Conservation (phyloP, 2,329 filamentous ascomycete genomes). For the Microcyclosporella mali region DNA sequence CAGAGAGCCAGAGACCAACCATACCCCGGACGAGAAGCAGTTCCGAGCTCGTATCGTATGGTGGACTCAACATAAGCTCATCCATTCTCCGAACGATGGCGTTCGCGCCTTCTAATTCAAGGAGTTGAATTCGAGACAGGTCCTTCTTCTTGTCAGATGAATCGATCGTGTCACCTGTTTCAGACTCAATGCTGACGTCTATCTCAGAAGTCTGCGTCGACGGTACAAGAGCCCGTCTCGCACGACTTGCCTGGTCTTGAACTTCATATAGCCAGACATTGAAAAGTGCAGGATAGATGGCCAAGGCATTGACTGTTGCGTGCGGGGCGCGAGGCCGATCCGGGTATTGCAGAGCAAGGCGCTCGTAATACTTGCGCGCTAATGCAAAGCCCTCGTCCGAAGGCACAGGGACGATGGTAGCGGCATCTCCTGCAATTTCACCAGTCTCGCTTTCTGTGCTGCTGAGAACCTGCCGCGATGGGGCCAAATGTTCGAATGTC, state of each 20-base stretch:
- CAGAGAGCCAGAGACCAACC: slow-evolving; percentile 67
- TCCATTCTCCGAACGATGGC: slow-evolving; percentile 66
- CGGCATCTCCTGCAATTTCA: slow-evolving; percentile 5
- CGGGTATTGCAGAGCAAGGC: slow-evolving; percentile 69
- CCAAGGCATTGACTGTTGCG: slow-evolving; percentile 54
- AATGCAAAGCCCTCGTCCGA: slow-evolving; percentile 46
- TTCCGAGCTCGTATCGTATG: slow-evolving; percentile 61
- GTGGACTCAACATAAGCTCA: slow-evolving; percentile 59
- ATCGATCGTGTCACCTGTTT: slow-evolving; percentile 2
- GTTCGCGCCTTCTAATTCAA: slow-evolving; percentile 53
- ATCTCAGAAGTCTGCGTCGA: slow-evolving; percentile 3
- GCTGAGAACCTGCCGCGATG: not conserved
- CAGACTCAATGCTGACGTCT: not conserved
- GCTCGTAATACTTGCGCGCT: slow-evolving; percentile 67
- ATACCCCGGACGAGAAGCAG: slow-evolving; percentile 67
- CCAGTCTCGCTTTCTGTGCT: slow-evolving; percentile 4
- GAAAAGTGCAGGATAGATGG: slow-evolving; percentile 78
- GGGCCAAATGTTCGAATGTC: slow-evolving; percentile 1
- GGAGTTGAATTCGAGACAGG: slow-evolving; percentile 4
- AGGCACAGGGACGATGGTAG: slow-evolving; percentile 4
- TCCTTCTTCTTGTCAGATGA: slow-evolving; percentile 26
- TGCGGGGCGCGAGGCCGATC: slow-evolving; percentile 57
- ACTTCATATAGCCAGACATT: slow-evolving; percentile 73
- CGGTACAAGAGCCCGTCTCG: slow-evolving; percentile 25
- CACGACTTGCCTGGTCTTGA: slow-evolving; percentile 52